phyloP scores from a whole-genome alignment of 345 rosid species.

The Limnanthes douglasii region DNA sequence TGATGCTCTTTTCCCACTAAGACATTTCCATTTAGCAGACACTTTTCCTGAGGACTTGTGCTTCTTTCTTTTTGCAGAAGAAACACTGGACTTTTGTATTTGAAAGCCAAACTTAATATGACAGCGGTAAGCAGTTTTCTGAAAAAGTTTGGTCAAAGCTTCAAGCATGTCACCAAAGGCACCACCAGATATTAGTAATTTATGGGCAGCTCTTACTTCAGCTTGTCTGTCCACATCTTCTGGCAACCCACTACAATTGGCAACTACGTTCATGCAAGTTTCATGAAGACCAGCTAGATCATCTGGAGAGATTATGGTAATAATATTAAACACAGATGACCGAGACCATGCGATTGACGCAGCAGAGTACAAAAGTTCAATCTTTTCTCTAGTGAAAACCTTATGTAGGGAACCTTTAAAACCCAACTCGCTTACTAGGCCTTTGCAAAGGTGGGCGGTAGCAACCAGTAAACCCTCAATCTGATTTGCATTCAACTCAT shows the following conservation, averaged over 20 bases:
- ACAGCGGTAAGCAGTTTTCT: constrained; percentile 65
- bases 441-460: constrained; percentile 37
- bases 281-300: constrained; percentile 34
- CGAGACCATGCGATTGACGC: constrained; percentile 46
- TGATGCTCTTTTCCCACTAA: constrained; percentile 26
- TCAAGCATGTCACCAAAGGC: constrained; percentile 41
- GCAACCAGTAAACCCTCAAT: constrained; percentile 61
- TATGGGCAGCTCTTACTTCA: constrained; percentile 70
- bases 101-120: constrained; percentile 56
- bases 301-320: constrained; percentile 30
- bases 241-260: constrained; percentile 39
- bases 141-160: constrained; percentile 32
- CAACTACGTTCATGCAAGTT: constrained; percentile 40
- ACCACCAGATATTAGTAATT: constrained; percentile 41
- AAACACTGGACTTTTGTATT: constrained; percentile 27
- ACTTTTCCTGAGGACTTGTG: constrained; percentile 28
- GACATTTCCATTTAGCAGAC: constrained; percentile 47
- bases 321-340: constrained; percentile 49
- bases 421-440: constrained; percentile 32
- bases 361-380: constrained; percentile 36
- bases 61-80: constrained; percentile 36
- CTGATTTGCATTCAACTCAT: constrained; percentile 33
- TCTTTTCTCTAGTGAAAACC: constrained; percentile 31
- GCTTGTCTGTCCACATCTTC: constrained; percentile 43
- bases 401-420: constrained; percentile 37